phyloP scores from a whole-genome alignment of 2,329 filamentous ascomycete species.

The Reticulascus tulasneorum region DNA sequence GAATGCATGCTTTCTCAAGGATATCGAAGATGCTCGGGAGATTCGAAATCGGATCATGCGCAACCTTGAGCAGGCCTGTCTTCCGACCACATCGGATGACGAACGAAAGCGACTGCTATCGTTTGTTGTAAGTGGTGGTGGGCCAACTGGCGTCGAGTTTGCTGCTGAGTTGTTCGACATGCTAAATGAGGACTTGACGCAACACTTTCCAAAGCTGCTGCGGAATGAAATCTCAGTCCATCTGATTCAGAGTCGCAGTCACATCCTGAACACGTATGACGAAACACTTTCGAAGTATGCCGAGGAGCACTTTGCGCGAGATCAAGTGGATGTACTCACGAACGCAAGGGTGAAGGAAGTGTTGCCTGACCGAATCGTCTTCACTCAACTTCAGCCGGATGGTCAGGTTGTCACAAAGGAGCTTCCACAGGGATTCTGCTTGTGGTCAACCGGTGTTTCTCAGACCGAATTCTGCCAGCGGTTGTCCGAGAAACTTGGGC shows the following conservation, averaged over 20 bases:
- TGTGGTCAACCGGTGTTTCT: conserved; percentile 95
- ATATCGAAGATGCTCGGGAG: conserved; percentile 83
- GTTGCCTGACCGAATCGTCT: conserved; percentile 75
- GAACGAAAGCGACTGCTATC: conserved; percentile 85
- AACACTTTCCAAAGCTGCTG: conserved; percentile 81
- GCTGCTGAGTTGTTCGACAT: conserved; percentile 95
- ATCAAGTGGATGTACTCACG: conserved; percentile 86
- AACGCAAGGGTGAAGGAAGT: conserved; percentile 94
- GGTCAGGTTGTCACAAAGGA: conserved; percentile 82
- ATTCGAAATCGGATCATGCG: conserved; percentile 86
- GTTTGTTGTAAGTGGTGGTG: conserved; percentile 93
- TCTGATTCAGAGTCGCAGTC: conserved; percentile 87
- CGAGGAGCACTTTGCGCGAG: conserved; percentile 84
- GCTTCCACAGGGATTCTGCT: conserved; percentile 89
- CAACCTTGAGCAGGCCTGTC: conserved; percentile 84
- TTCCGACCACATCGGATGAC: conserved; percentile 88
- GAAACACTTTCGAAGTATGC: conserved; percentile 90
- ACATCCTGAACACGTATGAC: conserved; percentile 98
- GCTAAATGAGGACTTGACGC: conserved; percentile 86
- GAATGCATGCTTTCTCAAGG: conserved; percentile 91
- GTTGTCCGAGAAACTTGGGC: conserved; percentile 71
- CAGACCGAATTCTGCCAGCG: conserved; percentile 77
- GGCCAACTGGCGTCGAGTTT: conserved; percentile 95
- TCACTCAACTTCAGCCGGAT: conserved; percentile 73
- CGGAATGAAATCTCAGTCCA: conserved; percentile 98